phyloP scores from a whole-genome alignment of 805 yeast species.

The Candida tammaniensis region DNA sequence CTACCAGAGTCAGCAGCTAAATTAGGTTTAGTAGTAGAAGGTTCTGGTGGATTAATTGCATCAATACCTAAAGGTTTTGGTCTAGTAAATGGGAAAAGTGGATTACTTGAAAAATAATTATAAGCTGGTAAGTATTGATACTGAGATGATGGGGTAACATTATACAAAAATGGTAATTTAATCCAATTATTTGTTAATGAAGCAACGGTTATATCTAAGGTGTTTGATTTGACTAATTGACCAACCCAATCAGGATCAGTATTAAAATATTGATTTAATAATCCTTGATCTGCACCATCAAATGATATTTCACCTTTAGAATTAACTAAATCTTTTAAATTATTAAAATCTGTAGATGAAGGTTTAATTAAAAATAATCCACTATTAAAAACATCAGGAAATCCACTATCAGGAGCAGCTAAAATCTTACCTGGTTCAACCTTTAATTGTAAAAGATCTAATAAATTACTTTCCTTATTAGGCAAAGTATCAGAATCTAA shows the following conservation, averaged over 20 bases:
- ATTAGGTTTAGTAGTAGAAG: background rate
- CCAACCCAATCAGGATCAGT: constrained; percentile 39
- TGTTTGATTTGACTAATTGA: constrained; percentile 5
- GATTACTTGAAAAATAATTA: constrained; percentile 40
- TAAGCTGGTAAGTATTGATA: constrained; percentile 76
- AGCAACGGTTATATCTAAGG: background rate
- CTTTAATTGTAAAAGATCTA: constrained; percentile 29
- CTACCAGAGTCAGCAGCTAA: constrained; percentile 3
- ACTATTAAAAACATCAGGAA: constrained; percentile 88
- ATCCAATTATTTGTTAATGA: constrained; percentile 51
- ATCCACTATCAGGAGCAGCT: constrained; percentile 82
- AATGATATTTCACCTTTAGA: constrained; percentile 37
- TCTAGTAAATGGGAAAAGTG: constrained; percentile 7
- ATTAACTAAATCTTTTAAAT: constrained; percentile 30
- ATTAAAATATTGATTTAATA: constrained; percentile 72
- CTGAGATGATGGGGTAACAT: constrained; percentile 66
- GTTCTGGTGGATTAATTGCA: constrained; percentile 5
- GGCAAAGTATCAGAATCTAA: constrained; percentile 67
- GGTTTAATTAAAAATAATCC: constrained; percentile 71
- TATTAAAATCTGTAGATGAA: constrained; percentile 34
- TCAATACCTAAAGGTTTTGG: background rate
- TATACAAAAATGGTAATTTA: constrained; percentile 74
- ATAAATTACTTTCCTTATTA: constrained; percentile 15
- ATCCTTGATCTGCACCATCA: constrained; percentile 94
- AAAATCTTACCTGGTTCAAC: constrained; percentile 25